Evolutionary conservation across 2,329 filamentous ascomycete genomes (phyloP).

Genomic region (Trichoderma asperellum): DNA sequence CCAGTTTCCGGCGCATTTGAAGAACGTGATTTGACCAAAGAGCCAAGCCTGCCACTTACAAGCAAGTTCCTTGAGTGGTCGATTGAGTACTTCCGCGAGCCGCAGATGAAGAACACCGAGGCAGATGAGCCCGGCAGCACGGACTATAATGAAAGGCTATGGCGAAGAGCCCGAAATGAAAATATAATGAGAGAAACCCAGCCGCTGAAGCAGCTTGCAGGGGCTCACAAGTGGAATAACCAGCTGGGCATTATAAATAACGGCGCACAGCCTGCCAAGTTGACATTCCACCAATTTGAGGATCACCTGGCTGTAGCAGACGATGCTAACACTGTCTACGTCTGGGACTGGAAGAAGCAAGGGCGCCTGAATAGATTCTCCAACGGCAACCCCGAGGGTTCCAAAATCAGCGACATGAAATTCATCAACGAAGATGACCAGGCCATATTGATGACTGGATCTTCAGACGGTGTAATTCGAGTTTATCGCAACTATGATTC

Average conservation of each 20-base stretch:
- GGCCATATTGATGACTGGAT: slow-evolving; percentile 90
- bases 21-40: slow-evolving; percentile 60
- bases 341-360: slow-evolving; percentile 92
- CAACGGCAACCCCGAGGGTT: slow-evolving; percentile 89
- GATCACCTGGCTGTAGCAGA: slow-evolving; percentile 93
- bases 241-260: slow-evolving; percentile 85
- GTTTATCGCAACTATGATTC: slow-evolving; percentile 92
- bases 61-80: slow-evolving; percentile 95
- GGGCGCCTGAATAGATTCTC: slow-evolving; percentile 81
- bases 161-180: slow-evolving; percentile 91
- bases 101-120: slow-evolving; percentile 96
- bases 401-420: slow-evolving; percentile 89
- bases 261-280: slow-evolving; percentile 82
- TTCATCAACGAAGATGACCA: slow-evolving; percentile 99
- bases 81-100: slow-evolving; percentile 95
- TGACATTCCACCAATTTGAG: slow-evolving; percentile 98
- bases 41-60: slow-evolving; percentile 71
- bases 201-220: slow-evolving; percentile 86
- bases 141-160: slow-evolving; percentile 93
- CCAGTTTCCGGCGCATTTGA: slow-evolving; percentile 79
- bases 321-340: slow-evolving; percentile 83
- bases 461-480: slow-evolving; percentile 91
- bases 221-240: slow-evolving; percentile 84
- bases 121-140: slow-evolving; percentile 94
- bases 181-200: slow-evolving; percentile 90